Evolutionary conservation across 108 stramenopile species (phyloP), one percentile per base, ranked within the genome.

Genomic region (Fistulifera pelliculosa): DNA sequence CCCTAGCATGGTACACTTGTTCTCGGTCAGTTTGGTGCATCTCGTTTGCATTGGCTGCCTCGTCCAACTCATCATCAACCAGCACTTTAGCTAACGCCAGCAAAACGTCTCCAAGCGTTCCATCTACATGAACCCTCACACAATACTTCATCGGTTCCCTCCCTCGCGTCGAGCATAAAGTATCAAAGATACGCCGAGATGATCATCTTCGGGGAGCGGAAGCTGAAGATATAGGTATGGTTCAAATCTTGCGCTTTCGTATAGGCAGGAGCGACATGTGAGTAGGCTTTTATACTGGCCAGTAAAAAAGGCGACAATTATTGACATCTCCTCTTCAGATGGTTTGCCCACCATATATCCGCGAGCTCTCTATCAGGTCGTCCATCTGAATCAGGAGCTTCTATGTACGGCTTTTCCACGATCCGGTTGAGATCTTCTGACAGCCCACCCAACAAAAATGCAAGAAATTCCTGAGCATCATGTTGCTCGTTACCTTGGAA

Each of bases 371-470:
- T 79, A 56, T 96, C 91, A 14, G 92, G 88, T 17, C 95, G 84
- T n/a, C 94, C 85, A 58, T 94, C 89, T 14, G 83, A 85, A 62
- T 97, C 94, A 8, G 92, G 86, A 18, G 81, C 72, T 69, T 94
- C 88, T 40, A 94, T 85, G 72, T 98, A 98, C 17, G 99, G 97
- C 73, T 99, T 98, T 53, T 87, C 74, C 52, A 80, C 61, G 23
- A 96, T 87, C 40, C 97, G 81, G 53, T 99, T 99, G 60, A 99
- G 76, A 70, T 99, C 99, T 48, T 98, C 96, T 39, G 87, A 83
- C 2, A 99, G 74, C 25, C 96, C 96, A 48, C 71, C 92, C 11
- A 99, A 71, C 39, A 95, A 48, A 55, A 90, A 93, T 1, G 85
- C 73, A 18, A 96, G 76, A 38, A 98, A 68, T 54, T 98, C 97